Evolutionary conservation across 2,329 filamentous ascomycete species (phyloP), one percentile per base, ranked within the genome.

Genomic region (Microdochium nivale): DNA sequence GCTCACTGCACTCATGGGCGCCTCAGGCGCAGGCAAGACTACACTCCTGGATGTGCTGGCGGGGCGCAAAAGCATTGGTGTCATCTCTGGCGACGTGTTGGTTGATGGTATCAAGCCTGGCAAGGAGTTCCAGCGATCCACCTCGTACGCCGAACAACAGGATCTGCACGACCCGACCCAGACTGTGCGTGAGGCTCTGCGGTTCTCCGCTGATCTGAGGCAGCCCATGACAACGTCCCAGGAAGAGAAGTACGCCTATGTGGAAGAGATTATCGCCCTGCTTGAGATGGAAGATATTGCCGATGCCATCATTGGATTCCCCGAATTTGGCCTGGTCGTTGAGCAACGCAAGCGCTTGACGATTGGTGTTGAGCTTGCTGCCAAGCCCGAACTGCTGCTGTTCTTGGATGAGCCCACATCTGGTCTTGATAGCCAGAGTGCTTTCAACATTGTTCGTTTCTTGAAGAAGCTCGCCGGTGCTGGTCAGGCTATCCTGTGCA

Each of bases 401-500:
- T 91, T 91, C 75, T 70, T 91, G 35, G 87, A 91, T 56, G 87
- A 91, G 65, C 87, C 87, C 0, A 90, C 87, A 0, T 87, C 82
- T 2, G 87, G 87, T 52, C 79, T 91, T 1, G 84, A 88, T 62
- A 82, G 78, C 27, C 83, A 88, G 64, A 83, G 78, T 52, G 85
- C 87, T 19, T 90, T 85, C 72, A 88, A 88, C 67, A 89, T 89
- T 57, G 83, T 88, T 25, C 83, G 85, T 32, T 88, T 90, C 73
- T 72, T 90, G n/a, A 82, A 81, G 60, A 90, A 89, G 69, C 77
- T 90, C 5, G 83, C 86, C 49, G 75, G 78, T n/a, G 86, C 87
- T 2, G 90, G 90, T 1, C 90, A 95, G 64, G 90, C 90, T 10
- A 90, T 95, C 58, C 78, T 95, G 3, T 95, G 89, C 70, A 95